phyloP scores from a whole-genome alignment of 2,329 filamentous ascomycete species.

The Aspergillus eucalypticola region DNA sequence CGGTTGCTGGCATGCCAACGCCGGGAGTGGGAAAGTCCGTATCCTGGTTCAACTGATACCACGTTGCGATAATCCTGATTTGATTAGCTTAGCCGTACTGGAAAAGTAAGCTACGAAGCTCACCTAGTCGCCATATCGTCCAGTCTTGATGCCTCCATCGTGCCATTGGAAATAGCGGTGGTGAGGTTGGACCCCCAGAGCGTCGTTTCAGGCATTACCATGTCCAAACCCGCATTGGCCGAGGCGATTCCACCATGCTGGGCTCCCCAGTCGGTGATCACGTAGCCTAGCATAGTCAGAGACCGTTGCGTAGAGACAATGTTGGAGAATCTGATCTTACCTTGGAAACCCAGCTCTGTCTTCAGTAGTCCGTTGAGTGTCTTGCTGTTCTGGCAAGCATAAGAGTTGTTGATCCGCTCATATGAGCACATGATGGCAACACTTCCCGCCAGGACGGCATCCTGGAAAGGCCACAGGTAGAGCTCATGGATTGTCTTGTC shows the following conservation, averaged over 20 bases:
- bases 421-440: conserved; percentile 74
- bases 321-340: conserved; percentile 30
- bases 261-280: conserved; percentile 77
- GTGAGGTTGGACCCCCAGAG: conserved; percentile 44
- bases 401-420: conserved; percentile 69
- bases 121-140: conserved; percentile 60
- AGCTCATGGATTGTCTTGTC: conserved; percentile 65
- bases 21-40: conserved; percentile 21
- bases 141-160: conserved; percentile 54
- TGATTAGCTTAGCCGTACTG: background rate
- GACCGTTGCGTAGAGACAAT: background rate
- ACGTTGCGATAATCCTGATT: conserved; percentile 45
- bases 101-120: background rate
- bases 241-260: conserved; percentile 57
- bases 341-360: conserved; percentile 73
- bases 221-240: conserved; percentile 29
- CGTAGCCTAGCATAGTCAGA: conserved; percentile 59
- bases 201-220: conserved; percentile 24
- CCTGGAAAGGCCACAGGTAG: conserved; percentile 68
- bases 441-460: conserved; percentile 66
- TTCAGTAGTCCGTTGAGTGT: conserved; percentile 66
- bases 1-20: conserved; percentile 24
- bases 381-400: conserved; percentile 65
- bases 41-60: conserved; percentile 40
- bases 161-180: conserved; percentile 62